Percentiles rank a stretch among this genome's conserved stretches.
Evolutionary conservation across 768 basidiomycete species (phyloP).

Genomic region (Paxillus involutus): DNA sequence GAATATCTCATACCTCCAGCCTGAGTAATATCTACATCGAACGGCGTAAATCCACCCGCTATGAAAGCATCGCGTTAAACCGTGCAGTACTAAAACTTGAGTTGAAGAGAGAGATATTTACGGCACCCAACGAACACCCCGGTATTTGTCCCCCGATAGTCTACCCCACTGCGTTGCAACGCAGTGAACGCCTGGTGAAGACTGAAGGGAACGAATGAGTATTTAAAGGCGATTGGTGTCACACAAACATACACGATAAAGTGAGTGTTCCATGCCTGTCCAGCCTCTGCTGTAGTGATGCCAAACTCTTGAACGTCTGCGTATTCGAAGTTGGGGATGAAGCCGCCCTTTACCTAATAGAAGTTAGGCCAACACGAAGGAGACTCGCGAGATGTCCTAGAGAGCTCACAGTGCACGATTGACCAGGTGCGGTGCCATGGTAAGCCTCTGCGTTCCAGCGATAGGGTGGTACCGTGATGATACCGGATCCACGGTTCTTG

Average conservation of each 20-base stretch:
- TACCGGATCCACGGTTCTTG: neutral
- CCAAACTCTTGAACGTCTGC: slow-evolving; percentile 32
- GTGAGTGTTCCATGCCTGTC: neutral
- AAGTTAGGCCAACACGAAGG: no score
- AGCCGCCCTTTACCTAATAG: neutral
- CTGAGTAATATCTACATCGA: slow-evolving; percentile 32
- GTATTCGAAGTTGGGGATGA: neutral
- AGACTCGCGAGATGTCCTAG: no score
- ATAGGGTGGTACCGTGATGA: neutral
- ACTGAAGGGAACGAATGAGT: neutral
- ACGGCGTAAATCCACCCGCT: neutral
- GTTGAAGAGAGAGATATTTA: no score
- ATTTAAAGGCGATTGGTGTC: neutral
- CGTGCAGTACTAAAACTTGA: slow-evolving; percentile 20
- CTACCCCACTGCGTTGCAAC: slow-evolving; percentile 41
- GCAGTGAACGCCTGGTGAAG: slow-evolving; percentile 31
- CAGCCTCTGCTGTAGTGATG: slow-evolving; percentile 10
- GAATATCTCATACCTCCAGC: slow-evolving; percentile 21
- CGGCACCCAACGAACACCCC: slow-evolving; percentile 33
- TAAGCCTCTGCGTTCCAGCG: neutral
- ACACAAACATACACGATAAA: neutral
- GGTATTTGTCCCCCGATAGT: slow-evolving; percentile 36
- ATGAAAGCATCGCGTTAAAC: slow-evolving; percentile 12
- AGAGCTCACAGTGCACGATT: neutral
- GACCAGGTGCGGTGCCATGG: neutral